Base-by-base conservation (phyloP, 352 stramenopile species). In the Phytophthora niederhauseri region DNA sequence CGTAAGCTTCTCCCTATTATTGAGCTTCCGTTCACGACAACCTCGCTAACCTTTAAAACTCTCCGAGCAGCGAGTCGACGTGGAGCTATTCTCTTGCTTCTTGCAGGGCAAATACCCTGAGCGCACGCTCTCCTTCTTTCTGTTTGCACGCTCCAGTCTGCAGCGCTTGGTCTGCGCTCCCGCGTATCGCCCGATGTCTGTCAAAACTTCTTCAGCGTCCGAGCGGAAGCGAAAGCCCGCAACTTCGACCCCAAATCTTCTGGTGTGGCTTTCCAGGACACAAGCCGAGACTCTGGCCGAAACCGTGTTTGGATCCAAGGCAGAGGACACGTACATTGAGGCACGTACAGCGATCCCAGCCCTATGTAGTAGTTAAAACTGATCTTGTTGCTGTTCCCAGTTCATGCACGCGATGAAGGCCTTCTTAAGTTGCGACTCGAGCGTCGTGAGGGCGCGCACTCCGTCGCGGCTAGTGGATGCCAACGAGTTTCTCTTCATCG, bases 11-110 rank as follows among this genome's bases (percentile, higher is more conserved):
- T 52, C 20, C 6, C 7, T 22, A 11, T 43, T 30, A 5, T 57
- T 60, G 50, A 38, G 26, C n/a, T 41, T 14, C 5, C 12, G 14
- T 43, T 43, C 15, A n/a, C 38, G 6, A n/a, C 15, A 48, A 36
- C 3, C 2, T 63, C 34, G 34, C 63, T 24, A 1, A 28, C 6
- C 50, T 1, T 8, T 22, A 24, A 64, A 24, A 64, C 17, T 4
- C 31, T n/a, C 3, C 11, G 24, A 41, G 3, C 30, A 89, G 59
- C 69, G 76, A 12, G 58, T 85, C 17, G 86, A 94, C 31, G 73
- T 87, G 8, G 79, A 89, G 51, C 70, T 88, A 17, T 92, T 94
- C 61, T 68, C 74, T 6, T 73, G 72, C 12, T 91, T 94, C 62
- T 54, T 94, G 34, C 73, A 84, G 55, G 82, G 78, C 2, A 77